Percentiles rank a stretch among this genome's conserved stretches.
Conservation (phyloP, 2,329 filamentous ascomycete species). For the Colletotrichum coccodes region DNA sequence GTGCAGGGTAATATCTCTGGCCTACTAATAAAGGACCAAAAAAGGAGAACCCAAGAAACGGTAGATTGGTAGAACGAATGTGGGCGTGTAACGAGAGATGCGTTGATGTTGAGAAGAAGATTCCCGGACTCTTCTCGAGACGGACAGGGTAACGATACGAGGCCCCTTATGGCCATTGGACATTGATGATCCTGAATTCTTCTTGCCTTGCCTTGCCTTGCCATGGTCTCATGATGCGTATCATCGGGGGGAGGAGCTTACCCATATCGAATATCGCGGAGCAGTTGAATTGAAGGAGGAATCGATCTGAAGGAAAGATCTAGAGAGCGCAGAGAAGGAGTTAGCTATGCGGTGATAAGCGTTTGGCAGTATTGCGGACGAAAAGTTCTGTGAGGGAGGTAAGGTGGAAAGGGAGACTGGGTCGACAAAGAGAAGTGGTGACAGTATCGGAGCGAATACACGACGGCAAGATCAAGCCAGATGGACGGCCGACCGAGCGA, state of each 20-base stretch:
- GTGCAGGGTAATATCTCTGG: constrained; percentile 41
- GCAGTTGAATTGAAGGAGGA: constrained; percentile 38
- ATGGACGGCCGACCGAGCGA: background rate
- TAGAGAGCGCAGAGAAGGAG: constrained; percentile 33
- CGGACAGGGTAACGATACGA: constrained; percentile 13
- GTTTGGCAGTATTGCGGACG: background rate
- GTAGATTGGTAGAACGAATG: constrained; percentile 56
- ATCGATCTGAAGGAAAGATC: constrained; percentile 37
- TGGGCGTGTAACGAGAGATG: constrained; percentile 43
- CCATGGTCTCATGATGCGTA: constrained; percentile 17
- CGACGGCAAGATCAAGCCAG: constrained; percentile 6
- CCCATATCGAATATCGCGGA: constrained; percentile 54
- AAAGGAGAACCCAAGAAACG: constrained; percentile 55
- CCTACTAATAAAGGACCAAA: constrained; percentile 46
- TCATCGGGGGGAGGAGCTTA: constrained; percentile 50
- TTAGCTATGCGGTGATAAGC: constrained; percentile 37
- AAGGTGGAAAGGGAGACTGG: constrained; percentile 14
- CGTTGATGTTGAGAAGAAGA: constrained; percentile 37
- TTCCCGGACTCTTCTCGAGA: constrained; percentile 38
- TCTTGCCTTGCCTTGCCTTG: constrained; percentile 35
- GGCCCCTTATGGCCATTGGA: background rate
- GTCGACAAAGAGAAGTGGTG: constrained; percentile 9
- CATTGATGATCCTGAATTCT: background rate
- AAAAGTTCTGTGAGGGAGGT: background rate
- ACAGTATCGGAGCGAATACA: constrained; percentile 4